Evolutionary conservation across 2,329 filamentous ascomycete genomes (phyloP), one percentile per base, ranked within the genome.

Genomic region (Madurella mycetomatis): DNA sequence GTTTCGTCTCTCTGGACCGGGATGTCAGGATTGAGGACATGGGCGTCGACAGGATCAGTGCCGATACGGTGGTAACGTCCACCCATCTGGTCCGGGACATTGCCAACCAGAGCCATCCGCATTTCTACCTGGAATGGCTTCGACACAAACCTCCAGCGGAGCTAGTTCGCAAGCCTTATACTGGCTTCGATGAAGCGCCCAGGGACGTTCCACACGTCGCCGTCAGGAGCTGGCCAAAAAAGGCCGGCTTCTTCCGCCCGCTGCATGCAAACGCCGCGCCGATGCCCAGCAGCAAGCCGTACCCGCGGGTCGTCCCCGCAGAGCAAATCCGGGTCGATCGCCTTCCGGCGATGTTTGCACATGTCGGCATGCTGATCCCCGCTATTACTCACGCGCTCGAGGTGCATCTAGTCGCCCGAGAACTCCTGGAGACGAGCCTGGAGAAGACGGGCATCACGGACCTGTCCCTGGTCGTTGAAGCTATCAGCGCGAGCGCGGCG

Each of bases 341-440:
- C 1, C 62, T 82, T 2, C 73, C 77, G 0, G 64, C 73, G 7
- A 67, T 68, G 8, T 73, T 75, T 54, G 73, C 72, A 1, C 70
- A 75, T 44, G 76, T 84, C 30, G 81, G 77, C 2, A 73, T 86
- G 50, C 75, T 94, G 39, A 77, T 94, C 5, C 90, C 92, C 0
- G 85, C 84, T 0, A 82, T 96, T 37, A 72, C 88, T 15, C 82
- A 90, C 60, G 81, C 81, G n/a, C 63, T 92, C 2, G 87, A 88
- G 59, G 73, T 83, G 0, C 73, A 79, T 25, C 70, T 92, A 19
- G 72, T 89, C 8, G 87, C 85, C 0, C 71, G 80, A 4, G 72
- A 79, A 44, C 71, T 96, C 3, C 77, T 79, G 17, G 69, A 70
- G 2, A 83, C 77, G 0, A 61, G 84, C 2, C 69, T 92, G 1